Percentiles rank a stretch among this genome's conserved stretches.
Evolutionary conservation across 164 flowering plant species (phyloP).

Genomic region (Piper longum): DNA sequence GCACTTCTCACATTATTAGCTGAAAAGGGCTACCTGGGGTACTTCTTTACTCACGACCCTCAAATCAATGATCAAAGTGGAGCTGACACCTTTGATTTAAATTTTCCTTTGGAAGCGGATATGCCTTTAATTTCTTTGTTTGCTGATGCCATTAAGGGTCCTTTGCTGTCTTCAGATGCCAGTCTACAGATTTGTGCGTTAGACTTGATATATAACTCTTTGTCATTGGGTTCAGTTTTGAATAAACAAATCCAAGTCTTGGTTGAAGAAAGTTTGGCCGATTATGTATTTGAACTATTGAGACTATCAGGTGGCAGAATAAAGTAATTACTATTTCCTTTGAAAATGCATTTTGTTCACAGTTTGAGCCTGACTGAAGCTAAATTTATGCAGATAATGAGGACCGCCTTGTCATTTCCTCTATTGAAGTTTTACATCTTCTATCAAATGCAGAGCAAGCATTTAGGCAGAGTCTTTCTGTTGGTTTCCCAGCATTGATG

Average conservation of each 20-base stretch:
- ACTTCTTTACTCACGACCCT: constrained; percentile 18
- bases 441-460: constrained; percentile 50
- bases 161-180: constrained; percentile 76
- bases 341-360: not conserved
- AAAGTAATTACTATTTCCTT: not conserved
- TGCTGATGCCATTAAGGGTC: constrained; percentile 85
- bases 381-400: constrained; percentile 29
- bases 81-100: constrained; percentile 34
- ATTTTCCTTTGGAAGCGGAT: constrained; percentile 19
- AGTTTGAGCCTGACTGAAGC: not conserved
- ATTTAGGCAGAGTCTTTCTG: constrained; percentile 57
- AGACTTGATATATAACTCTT: constrained; percentile 45
- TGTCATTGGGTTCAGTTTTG: constrained; percentile 31
- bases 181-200: constrained; percentile 66
- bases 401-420: constrained; percentile 53
- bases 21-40: constrained; percentile 36
- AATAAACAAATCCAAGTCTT: constrained; percentile 29
- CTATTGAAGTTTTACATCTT: constrained; percentile 61
- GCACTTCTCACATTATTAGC: constrained; percentile 63
- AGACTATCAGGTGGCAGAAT: constrained; percentile 60
- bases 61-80: constrained; percentile 16
- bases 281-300: constrained; percentile 76
- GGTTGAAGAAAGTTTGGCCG: constrained; percentile 74
- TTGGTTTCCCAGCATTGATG: constrained; percentile 75
- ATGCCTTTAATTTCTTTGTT: constrained; percentile 38